Evolutionary conservation across 169 alveolate genomes (phyloP), one percentile per base, ranked within the genome.

Genomic region (Theileria orientalis): DNA sequence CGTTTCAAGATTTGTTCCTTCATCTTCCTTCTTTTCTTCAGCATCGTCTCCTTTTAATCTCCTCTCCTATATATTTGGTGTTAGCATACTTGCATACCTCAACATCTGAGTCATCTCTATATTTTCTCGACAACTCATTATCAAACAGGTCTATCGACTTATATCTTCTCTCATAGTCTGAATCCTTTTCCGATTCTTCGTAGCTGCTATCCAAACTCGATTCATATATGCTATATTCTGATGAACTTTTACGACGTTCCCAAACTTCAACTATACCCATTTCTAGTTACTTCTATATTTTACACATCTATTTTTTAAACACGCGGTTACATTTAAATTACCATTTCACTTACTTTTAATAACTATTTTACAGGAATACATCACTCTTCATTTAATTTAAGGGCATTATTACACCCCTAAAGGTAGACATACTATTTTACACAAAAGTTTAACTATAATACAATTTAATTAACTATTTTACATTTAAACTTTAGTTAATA

Each of bases 241-340:
- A 56, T 2, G 66, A 56, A 37, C 66, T 56, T 9, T 56, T 40
- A 69, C 46, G 69, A 30, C 14, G 66, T 74, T 75, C 84, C 84
- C 84, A 75, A 52, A 75, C 56, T 25, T 75, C 84, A 16, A 75
- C 32, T 9, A n/a, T 56, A n/a, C 66, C 66, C 66, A 56, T 56
- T 25, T 27, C 44, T 29, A 6, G 21, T n/a, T 49, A 13, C n/a
- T 3, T 54, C n/a, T 54, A 54, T 54, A 56, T 56, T 25, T 23
- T 56, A 56, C 66, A 56, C 66, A 56, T 56, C 44, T 37, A 37
- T 37, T 37, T 37, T 37, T 37, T 9, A 9, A 9, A 5, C 9
- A 7, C 9, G 5, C 5, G 9, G 16, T 37, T 5, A 9, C 44
- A 5, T 37, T 37, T 37, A 37, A 37, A 37, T n/a, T n/a, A n/a